Evolutionary conservation across 768 basidiomycete genomes (phyloP), one percentile per base, ranked within the genome.

Genomic region (Lentinula boryana): DNA sequence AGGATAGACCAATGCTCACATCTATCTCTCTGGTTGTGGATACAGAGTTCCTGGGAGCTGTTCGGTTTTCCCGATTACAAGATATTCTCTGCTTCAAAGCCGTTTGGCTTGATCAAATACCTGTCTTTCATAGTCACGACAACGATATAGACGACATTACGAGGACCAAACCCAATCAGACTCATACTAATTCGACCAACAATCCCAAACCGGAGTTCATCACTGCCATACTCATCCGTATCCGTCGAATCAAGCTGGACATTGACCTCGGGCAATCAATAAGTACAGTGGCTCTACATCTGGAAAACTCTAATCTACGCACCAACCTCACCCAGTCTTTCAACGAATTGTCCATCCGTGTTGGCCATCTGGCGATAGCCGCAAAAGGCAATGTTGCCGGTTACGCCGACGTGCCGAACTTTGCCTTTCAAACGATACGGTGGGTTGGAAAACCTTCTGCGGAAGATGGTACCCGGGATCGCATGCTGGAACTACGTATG

Each of bases 11-110:
- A 9, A 64, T 73, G 2, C 72, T 79, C 54, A 85, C 77, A 63
- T 84, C 80, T 2, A 71, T 96, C 5, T 93, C 93, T 0, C 71
- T 92, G 43, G 80, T 90, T 6, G 69, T 95, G n/a, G 92, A 93
- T 68, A 95, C 94, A 0, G 89, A 93, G 68, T 83, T 98, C 58
- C 77, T 86, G 3, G 91, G 89, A 0, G 86, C 80, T 5, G 81
- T 95, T 43, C 84, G 87, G 21, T 88, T 98, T 67, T 91, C 91
- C 4, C 85, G 94, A 12, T 73, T 97, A 32, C 94, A 95, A 72
- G 95, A 97, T 68, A 86, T 95, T 57, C 79, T 98, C 18, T 95
- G 92, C 71, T 93, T 96, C 81, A 95, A 95, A 71, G 93, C 94
- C 5, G 92, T 96, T 12, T 96, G 94, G 93, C 71, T 96, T 50